Evolutionary conservation across 176 grass and related monocot species (phyloP).

Genomic region (Typha latifolia): DNA sequence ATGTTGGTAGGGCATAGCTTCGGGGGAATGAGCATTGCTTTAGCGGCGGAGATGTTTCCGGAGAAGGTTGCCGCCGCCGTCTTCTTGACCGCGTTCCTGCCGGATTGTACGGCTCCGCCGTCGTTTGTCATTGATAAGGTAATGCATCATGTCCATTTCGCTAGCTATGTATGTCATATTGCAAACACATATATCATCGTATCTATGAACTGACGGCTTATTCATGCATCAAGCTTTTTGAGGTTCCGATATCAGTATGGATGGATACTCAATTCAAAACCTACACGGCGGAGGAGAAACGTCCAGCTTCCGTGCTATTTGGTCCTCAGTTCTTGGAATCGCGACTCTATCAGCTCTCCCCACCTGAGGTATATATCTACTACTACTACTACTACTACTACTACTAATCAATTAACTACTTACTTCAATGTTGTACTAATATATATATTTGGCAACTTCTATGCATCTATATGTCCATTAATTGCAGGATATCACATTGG

Average conservation of each 20-base stretch:
- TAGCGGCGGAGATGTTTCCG: slow-evolving; percentile 71
- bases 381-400: background rate
- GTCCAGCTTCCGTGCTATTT: slow-evolving; percentile 29
- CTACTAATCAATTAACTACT: background rate
- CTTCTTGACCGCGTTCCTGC: slow-evolving; percentile 66
- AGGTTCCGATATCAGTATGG: slow-evolving; percentile 33
- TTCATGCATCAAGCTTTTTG: slow-evolving; percentile 42
- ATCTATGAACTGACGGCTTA: too few species aligned
- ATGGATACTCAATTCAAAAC: slow-evolving; percentile 52
- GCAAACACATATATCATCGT: too few species aligned
- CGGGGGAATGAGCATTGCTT: slow-evolving; percentile 46
- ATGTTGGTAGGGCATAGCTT: slow-evolving; percentile 74
- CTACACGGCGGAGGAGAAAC: slow-evolving; percentile 29
- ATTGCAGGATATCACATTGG: slow-evolving; percentile 50
- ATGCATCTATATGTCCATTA: background rate
- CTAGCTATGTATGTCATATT: too few species aligned
- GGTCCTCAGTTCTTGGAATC: slow-evolving; percentile 30
- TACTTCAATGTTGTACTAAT: background rate
- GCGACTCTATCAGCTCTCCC: slow-evolving; percentile 31
- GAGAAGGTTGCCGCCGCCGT: slow-evolving; percentile 67
- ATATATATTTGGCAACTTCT: background rate
- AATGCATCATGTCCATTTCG: too few species aligned
- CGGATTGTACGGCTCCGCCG: slow-evolving; percentile 29
- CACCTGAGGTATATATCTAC: slow-evolving; percentile 39
- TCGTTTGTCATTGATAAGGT: slow-evolving; percentile 44